phyloP scores from a whole-genome alignment of 75 land plant species.

The Azolla pinnata region DNA sequence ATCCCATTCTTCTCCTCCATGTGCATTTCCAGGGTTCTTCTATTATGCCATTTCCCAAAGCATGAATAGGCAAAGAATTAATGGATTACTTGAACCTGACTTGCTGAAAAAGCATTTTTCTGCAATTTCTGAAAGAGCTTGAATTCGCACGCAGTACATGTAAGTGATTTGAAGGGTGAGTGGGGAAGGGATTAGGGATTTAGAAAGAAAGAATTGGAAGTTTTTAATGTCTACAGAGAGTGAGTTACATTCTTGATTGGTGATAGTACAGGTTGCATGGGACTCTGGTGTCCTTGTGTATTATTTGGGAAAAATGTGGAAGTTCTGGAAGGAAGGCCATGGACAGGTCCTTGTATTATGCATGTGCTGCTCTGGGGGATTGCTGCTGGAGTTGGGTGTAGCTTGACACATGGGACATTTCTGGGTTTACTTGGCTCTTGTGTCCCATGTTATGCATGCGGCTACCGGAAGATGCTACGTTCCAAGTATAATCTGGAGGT shows the following conservation, averaged over 20 bases:
- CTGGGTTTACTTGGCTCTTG: conserved; percentile 52
- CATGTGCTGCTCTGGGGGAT: conserved; percentile 64
- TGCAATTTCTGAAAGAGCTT: not conserved
- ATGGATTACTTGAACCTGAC: conserved; percentile 29
- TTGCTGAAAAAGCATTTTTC: not conserved
- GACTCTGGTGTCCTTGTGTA: conserved; percentile 65
- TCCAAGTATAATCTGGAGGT: conserved; percentile 68
- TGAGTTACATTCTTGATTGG: not conserved
- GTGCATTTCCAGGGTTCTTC: no score
- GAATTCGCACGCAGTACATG: not conserved
- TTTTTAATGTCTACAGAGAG: not conserved
- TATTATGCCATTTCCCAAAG: no score
- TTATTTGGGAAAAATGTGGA: conserved; percentile 84
- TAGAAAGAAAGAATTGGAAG: not conserved
- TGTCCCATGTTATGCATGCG: conserved; percentile 79
- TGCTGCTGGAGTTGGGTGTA: conserved; percentile 52
- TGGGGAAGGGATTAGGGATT: no score
- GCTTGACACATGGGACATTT: conserved; percentile 43
- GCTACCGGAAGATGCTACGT: conserved; percentile 51
- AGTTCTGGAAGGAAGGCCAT: conserved; percentile 55
- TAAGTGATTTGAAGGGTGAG: not conserved
- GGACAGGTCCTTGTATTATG: conserved; percentile 52
- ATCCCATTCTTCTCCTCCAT: no score
- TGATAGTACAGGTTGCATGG: conserved; percentile 54
- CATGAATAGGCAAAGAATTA: no score